phyloP scores from a whole-genome alignment of 1,139 yeast genomes.

The Yamadazyma atmosphaerica region DNA sequence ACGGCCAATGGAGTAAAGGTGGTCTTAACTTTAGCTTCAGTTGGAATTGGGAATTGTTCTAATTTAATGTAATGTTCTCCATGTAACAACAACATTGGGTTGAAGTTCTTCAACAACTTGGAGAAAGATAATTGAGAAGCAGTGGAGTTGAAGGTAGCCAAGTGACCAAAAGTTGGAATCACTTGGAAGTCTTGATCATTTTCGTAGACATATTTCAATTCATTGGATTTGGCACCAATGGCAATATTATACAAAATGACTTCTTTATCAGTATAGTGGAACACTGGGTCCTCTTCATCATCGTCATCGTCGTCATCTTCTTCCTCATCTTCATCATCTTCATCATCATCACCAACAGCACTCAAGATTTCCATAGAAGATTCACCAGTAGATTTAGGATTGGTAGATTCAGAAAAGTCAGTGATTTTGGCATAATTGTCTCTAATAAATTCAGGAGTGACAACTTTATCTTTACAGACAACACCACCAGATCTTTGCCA shows the following conservation, averaged over 20 bases:
- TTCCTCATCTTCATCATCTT: slow-evolving; percentile 48
- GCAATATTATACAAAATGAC: slow-evolving; percentile 86
- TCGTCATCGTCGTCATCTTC: slow-evolving; percentile 53
- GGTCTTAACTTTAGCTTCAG: slow-evolving; percentile 63
- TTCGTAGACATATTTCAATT: slow-evolving; percentile 81
- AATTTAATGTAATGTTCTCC: slow-evolving; percentile 93
- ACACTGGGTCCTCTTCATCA: slow-evolving; percentile 50
- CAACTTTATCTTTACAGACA: slow-evolving; percentile 55
- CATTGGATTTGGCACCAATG: slow-evolving; percentile 79
- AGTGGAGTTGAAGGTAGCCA: slow-evolving; percentile 62
- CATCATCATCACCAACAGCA: slow-evolving; percentile 56
- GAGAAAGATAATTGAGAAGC: slow-evolving; percentile 54
- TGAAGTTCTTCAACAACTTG: slow-evolving; percentile 72
- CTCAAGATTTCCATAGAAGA: slow-evolving; percentile 76
- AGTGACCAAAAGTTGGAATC: slow-evolving; percentile 90
- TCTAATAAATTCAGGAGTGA: slow-evolving; percentile 69
- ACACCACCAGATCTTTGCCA: slow-evolving; percentile 94
- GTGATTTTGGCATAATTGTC: slow-evolving; percentile 66
- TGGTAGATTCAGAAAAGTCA: slow-evolving; percentile 64
- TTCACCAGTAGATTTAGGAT: slow-evolving; percentile 70
- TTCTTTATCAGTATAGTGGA: slow-evolving; percentile 63
- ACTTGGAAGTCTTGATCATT: slow-evolving; percentile 77
- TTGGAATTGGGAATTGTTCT: slow-evolving; percentile 78
- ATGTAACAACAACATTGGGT: slow-evolving; percentile 85
- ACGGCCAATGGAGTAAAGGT: slow-evolving; percentile 68